Base-by-base conservation (phyloP, 768 basidiomycete genomes). In the Imleria badia region DNA sequence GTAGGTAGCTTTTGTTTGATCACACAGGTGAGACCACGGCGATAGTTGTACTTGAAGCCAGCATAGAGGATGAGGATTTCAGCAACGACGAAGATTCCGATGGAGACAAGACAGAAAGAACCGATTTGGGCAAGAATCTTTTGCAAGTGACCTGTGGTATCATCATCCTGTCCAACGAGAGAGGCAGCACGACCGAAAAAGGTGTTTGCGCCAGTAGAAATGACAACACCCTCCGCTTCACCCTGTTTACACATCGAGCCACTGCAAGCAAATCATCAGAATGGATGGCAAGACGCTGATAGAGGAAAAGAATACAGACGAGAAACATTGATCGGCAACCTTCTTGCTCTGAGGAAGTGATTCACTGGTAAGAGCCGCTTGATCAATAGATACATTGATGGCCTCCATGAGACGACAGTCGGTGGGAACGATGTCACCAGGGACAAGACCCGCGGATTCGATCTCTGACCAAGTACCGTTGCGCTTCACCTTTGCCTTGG, bases 161-260 rank as follows among this genome's bases (percentile, higher is more conserved):
- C 96, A 66, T 98, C 94, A 71, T 98, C 96, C 68, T 92, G 90
- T 30, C 96, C 96, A 69, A 98, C 96, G 48, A 98, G 89, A 44
- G 93, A 93, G 19, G 96, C 96, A 51, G 96, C 95, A 66, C 96
- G 94, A 78, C 95, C 96, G 79, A 98, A 98, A 85, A 98, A 98
- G 52, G 92, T 93, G 80, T 98, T 98, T 76, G 87, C 81, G 72
- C 96, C 96, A 57, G 96, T 98, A 59, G 94, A 94, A 74, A 98
- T 98, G 65, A 98, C 94, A 46, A 98, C 89, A 73, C 94, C 96
- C 77, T 98, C 96, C 23, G 95, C 95, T 73, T 98, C 96, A 77
- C 96, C 96, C 78, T 96, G 93, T 74, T 98, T 98, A 74, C 96
- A 98, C 51, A 94, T 98, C 38, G 96, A 98, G 64, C 95, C 95